Evolutionary conservation across 805 yeast species (phyloP).

Genomic region (Lipomyces sp.): DNA sequence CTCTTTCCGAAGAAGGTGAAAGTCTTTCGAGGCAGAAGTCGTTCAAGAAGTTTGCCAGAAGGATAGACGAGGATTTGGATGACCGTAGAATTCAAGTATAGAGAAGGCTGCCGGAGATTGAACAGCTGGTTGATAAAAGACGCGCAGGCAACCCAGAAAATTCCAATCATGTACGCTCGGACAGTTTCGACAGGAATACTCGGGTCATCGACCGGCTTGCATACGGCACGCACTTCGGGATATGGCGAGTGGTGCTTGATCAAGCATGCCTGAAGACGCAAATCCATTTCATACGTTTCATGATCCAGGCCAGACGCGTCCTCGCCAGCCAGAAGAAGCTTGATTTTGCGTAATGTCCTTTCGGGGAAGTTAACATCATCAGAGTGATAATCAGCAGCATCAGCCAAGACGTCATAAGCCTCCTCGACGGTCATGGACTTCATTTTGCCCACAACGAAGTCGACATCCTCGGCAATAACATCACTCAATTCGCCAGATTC

Average conservation of each 20-base stretch:
- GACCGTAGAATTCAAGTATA: constrained; percentile 57
- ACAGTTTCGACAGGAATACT: constrained; percentile 54
- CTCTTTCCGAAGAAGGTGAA: constrained; percentile 50
- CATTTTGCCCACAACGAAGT: constrained; percentile 13
- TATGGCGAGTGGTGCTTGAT: constrained; percentile 40
- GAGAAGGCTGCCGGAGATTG: constrained; percentile 58
- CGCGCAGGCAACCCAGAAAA: constrained; percentile 58
- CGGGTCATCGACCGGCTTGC: constrained; percentile 55
- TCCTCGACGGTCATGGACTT: constrained; percentile 43
- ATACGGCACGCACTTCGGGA: constrained; percentile 59
- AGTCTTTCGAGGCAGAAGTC: constrained; percentile 51
- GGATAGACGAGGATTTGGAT: constrained; percentile 65
- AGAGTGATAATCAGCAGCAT: constrained; percentile 50
- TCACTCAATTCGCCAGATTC: constrained; percentile 34
- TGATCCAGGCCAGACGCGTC: constrained; percentile 31
- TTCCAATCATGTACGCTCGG: constrained; percentile 57
- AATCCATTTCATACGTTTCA: constrained; percentile 21
- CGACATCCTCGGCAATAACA: constrained; percentile 45
- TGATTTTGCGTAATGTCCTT: constrained; percentile 47
- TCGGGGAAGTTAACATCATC: constrained; percentile 56
- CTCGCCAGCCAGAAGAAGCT: constrained; percentile 42
- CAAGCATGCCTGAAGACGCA: constrained; percentile 20
- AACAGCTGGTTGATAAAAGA: constrained; percentile 63
- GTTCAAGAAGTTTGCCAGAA: constrained; percentile 54
- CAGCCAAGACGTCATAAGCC: constrained; percentile 49